Percentiles rank a stretch among this genome's conserved stretches.
Conservation (phyloP, 2,329 filamentous ascomycete genomes). For the Fusarium sp. region DNA sequence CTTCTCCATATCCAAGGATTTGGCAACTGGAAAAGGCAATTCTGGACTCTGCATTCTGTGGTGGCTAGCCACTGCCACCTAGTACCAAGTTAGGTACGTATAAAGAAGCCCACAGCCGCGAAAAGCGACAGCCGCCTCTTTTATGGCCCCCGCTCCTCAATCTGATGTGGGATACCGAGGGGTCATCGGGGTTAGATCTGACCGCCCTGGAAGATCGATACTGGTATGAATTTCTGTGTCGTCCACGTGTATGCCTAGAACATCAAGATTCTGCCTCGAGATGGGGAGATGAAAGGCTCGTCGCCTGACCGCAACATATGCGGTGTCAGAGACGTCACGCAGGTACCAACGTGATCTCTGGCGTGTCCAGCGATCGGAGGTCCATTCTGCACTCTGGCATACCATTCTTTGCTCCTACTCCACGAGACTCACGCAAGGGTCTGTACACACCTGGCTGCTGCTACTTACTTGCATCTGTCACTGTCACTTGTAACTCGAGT, state of each 20-base stretch:
- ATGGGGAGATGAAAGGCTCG: not conserved
- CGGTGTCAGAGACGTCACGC: conserved; percentile 38
- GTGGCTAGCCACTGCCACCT: not conserved
- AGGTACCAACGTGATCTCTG: conserved; percentile 34
- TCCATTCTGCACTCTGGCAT: conserved; percentile 19
- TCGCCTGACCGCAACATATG: conserved; percentile 23
- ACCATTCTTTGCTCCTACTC: conserved; percentile 30
- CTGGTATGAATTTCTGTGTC: not conserved
- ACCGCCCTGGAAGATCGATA: conserved; percentile 1
- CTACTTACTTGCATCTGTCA: conserved; percentile 31
- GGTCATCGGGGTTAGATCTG: conserved; percentile 21
- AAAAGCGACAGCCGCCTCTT: conserved; percentile 33
- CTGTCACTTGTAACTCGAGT: conserved; percentile 23
- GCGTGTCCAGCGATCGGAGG: conserved; percentile 5
- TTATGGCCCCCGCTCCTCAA: not conserved
- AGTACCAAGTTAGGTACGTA: not conserved
- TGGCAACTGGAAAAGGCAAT: conserved; percentile 1
- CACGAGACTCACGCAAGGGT: conserved; percentile 41
- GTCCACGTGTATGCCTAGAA: conserved; percentile 3
- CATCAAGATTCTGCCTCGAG: not conserved
- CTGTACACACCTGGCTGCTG: conserved; percentile 25
- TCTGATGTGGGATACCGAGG: conserved; percentile 13
- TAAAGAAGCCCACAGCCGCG: conserved; percentile 31
- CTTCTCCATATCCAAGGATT: not conserved
- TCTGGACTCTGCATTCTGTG: not conserved